Base-by-base conservation (phyloP, 2,329 filamentous ascomycete genomes). In the Colletotrichum sp. region DNA sequence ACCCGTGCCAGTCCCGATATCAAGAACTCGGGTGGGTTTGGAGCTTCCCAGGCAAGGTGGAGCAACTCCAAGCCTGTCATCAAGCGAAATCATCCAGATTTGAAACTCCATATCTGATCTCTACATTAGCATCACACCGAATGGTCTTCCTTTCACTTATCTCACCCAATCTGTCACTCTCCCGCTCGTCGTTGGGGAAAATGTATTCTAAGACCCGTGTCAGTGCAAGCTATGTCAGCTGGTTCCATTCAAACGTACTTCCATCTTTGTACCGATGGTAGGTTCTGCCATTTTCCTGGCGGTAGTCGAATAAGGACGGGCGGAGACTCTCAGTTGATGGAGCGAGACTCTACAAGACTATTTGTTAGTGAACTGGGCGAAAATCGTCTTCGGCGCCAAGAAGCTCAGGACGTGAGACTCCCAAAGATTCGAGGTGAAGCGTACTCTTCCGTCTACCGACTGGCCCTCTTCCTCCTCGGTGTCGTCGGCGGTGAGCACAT, bases 281-380 rank as follows among this genome's bases (percentile, higher is more conserved):
- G 1, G 83, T 85, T n/a, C 85, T 77, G 6, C 84, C 84, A 72
- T 86, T 84, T 67, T 86, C 85, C n/a, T 81, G 78, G 5, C 84
- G 82, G 77, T 83, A 83, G 13, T 81, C 77, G 49, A 81, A 71
- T 52, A 86, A 84, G n/a, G 55, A 59, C 6, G 21, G 16, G 8
- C 55, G 21, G 5, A 59, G 16, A 59, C 55, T 59, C 3, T 24
- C 26, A 3, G 55, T 26, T 28, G 55, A 59, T 59, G 55, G n/a
- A 28, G 55, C 55, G 3, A 59, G 8, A 28, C 55, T 59, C 55
- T 59, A 13, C 44, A 52, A 52, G 44, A 52, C 44, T 52, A 5
- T 8, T 52, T 21, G 44, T 52, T 24, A 52, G 44, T 52, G n/a
- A 52, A 21, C 44, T 52, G 44, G 6, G n/a, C 44, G 44, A 52